phyloP scores from a whole-genome alignment of 371 early-diverging fungal species.

The Zopfochytrium polystomum region DNA sequence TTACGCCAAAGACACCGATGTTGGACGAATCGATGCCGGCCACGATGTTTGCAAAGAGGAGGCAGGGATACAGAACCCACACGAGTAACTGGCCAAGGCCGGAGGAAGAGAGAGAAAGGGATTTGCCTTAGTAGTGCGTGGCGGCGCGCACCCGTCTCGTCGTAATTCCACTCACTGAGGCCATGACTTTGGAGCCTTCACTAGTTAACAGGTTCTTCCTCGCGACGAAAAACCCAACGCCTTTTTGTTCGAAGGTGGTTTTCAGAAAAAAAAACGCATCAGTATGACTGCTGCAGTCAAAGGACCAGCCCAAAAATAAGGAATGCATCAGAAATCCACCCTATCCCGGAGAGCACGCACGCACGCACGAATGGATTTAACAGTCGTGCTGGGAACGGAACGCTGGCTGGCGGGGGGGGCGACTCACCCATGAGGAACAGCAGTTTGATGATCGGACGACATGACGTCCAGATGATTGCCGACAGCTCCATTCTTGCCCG shows the following conservation, averaged over 20 bases:
- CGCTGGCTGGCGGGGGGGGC: not conserved
- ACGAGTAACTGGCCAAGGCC: constrained; percentile 10
- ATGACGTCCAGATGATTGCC: constrained; percentile 21
- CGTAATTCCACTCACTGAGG: not conserved
- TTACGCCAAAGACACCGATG: constrained; percentile 12
- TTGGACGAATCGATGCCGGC: constrained; percentile 11
- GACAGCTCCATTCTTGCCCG: no score
- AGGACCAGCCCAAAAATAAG: not conserved
- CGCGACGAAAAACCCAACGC: constrained; percentile 10
- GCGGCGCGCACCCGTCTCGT: no score
- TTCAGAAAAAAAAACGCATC: not conserved
- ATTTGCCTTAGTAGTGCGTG: no score
- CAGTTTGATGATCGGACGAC: constrained; percentile 16
- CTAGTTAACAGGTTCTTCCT: constrained; percentile 1
- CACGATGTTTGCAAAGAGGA: constrained; percentile 20
- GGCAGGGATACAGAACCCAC: constrained; percentile 16
- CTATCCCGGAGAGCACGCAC: no score
- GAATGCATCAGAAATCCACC: no score
- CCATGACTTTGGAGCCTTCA: constrained; percentile 13
- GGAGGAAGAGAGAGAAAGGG: not conserved
- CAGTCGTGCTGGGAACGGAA: no score
- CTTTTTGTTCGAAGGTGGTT: not conserved
- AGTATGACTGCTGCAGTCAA: not conserved
- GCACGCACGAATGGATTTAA: no score
- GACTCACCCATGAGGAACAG: constrained; percentile 11